A percentile compares a stretch with the other conserved stretches of the same genome.
These are phyloP conservation scores for Trypanosoma cruzi DNA, from an alignment of 208 protist species.

Conservation along the genomic window DNA sequence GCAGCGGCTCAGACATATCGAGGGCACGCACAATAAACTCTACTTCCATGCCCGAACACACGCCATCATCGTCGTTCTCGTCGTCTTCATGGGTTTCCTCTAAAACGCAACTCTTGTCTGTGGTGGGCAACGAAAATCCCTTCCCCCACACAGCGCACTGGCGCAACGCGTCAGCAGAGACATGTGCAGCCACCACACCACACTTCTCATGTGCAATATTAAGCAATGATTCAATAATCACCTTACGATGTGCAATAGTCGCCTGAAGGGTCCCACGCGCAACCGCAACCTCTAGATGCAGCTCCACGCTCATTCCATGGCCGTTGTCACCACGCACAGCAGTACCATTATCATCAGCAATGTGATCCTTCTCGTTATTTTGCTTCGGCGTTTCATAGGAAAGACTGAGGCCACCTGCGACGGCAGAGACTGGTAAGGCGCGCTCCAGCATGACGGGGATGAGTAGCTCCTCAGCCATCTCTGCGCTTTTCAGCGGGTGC, in stretches of 20 bases:
- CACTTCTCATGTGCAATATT: constrained; percentile 13
- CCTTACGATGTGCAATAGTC: constrained; percentile 1
- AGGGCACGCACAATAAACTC: constrained; percentile 76
- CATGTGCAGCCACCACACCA: constrained; percentile 18
- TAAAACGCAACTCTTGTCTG: neutral
- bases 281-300: constrained; percentile 17
- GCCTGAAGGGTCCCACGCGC: neutral
- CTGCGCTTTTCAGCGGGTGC: constrained; percentile 12
- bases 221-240: constrained; percentile 10
- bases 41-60: constrained; percentile 30
- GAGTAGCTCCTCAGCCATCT: constrained; percentile 30
- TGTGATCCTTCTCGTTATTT: neutral
- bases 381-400: neutral
- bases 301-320: neutral
- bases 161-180: constrained; percentile 7
- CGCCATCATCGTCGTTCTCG: constrained; percentile 14
- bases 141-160: neutral
- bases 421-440: neutral
- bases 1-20: constrained; percentile 48
- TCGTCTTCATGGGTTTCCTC: neutral
- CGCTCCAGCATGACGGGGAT: constrained; percentile 69
- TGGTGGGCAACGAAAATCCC: neutral
- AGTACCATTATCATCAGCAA: neutral
- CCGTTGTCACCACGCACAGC: neutral
- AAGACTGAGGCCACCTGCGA: neutral